Base-by-base conservation (phyloP, 1,139 yeast genomes). In the Yarrowia galli region DNA sequence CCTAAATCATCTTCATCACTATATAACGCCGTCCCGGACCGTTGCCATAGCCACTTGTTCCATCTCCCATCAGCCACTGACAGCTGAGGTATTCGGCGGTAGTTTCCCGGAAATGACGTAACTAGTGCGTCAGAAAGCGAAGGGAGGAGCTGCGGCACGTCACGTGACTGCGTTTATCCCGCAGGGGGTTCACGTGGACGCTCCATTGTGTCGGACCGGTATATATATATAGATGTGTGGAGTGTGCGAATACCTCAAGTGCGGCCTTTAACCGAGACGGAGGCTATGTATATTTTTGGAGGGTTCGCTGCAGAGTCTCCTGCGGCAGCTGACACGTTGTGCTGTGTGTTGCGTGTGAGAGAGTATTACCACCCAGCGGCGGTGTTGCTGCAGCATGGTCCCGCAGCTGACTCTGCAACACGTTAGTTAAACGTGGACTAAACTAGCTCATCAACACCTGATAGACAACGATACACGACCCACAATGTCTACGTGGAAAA, bases 381-480 rank as follows among this genome's bases (percentile, higher is more conserved):
- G 35, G 35, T 10, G 58, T 51, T 51, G 58, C 58, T 51, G 58
- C 60, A 53, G 45, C 60, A 36, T 23, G 60, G 45, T 36, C 36
- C 58, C 58, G 58, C 58, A 51, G 58, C 58, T 51, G 60, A 36
- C 60, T 53, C 60, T 53, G 60, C 60, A 38, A 36, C 60, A 53
- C 60, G 63, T 56, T 42, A 56, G 48, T 56, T 42, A 40, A 56
- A 56, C 63, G 48, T 56, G 48, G 48, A 56, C 63, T 42, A 56
- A 58, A 42, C 51, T 56, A 40, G 49, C 64, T 58, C 51, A 58
- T 13, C 64, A 58, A 58, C 64, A 43, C 64, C 64, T 20, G 51
- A 56, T 56, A 40, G 51, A 43, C 64, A 43, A 43, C 64, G 12
- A 28, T 23, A 56, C 63, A 56, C 63, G 40, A 20, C 51, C 32